Evolutionary conservation across 768 basidiomycete species (phyloP).

Genomic region (Gloeopeniophorella convolvens): DNA sequence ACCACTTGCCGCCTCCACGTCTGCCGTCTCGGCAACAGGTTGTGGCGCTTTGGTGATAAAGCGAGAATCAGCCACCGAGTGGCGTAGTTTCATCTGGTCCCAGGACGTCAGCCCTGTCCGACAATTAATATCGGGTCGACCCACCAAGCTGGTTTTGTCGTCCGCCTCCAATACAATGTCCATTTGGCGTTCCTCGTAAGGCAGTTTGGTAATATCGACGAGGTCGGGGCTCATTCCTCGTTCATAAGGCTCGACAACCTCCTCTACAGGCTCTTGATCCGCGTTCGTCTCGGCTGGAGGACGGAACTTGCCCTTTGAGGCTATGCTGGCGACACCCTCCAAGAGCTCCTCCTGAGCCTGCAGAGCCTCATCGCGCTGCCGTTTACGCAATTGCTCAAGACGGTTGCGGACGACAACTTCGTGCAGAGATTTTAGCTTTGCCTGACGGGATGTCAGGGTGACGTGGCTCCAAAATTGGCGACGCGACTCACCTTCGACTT

Average conservation of each 20-base stretch:
- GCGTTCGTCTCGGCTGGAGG: conserved; percentile 30
- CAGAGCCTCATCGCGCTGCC: conserved; percentile 92
- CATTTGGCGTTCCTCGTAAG: conserved; percentile 73
- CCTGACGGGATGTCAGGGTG: conserved; percentile 39
- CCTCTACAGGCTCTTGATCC: conserved; percentile 35
- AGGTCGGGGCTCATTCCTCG: conserved; percentile 82
- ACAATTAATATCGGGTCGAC: conserved; percentile 3
- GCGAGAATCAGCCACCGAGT: conserved; percentile 73
- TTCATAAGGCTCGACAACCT: conserved; percentile 74
- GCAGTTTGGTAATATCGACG: conserved; percentile 62
- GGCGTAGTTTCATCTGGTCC: conserved; percentile 73
- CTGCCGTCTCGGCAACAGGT: conserved; percentile 48
- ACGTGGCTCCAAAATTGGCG: not conserved
- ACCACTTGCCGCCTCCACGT: conserved; percentile 51
- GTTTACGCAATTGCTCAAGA: conserved; percentile 90
- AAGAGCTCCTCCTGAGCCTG: conserved; percentile 89
- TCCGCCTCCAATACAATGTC: conserved; percentile 68
- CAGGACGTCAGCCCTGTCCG: conserved; percentile 3
- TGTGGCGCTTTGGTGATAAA: conserved; percentile 78
- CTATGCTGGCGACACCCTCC: conserved; percentile 65
- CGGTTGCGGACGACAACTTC: conserved; percentile 96
- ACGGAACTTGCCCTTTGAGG: conserved; percentile 40
- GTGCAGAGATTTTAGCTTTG: conserved; percentile 86
- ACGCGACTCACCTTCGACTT: conserved; percentile 74
- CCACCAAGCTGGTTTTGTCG: conserved; percentile 52